These are phyloP conservation scores for Chlorociboria aeruginascens DNA, from an alignment of 495 filamentous ascomycete species.

Conservation along the genomic window DNA sequence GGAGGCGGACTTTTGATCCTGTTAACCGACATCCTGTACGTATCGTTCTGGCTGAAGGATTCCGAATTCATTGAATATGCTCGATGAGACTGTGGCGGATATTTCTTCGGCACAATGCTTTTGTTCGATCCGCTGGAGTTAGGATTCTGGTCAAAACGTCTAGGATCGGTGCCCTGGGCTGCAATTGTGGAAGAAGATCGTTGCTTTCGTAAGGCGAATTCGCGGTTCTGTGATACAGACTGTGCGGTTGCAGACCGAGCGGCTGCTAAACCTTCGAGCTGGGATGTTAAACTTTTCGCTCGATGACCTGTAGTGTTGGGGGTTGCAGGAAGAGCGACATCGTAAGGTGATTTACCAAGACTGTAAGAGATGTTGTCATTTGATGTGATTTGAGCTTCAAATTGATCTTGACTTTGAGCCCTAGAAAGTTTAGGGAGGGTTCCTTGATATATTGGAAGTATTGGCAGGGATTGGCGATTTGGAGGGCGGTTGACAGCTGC, in stretches of 20 bases:
- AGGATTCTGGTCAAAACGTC: no score
- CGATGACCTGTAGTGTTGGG: not conserved
- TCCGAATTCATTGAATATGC: no score
- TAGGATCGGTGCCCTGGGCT: no score
- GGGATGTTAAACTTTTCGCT: slow-evolving; percentile 14
- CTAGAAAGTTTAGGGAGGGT: not conserved
- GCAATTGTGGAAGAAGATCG: no score
- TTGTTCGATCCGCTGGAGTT: not conserved
- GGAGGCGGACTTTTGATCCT: not conserved
- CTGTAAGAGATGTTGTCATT: not conserved
- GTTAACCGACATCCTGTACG: no score
- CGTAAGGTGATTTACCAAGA: slow-evolving; percentile 8
- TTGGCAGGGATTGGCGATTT: not conserved
- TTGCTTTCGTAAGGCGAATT: not conserved
- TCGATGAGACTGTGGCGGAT: not conserved
- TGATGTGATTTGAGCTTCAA: slow-evolving; percentile 7
- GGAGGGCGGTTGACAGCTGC: not conserved
- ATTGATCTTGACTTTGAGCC: slow-evolving; percentile 1
- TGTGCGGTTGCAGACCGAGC: not conserved
- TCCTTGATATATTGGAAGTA: not conserved
- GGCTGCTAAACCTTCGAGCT: slow-evolving; percentile 11
- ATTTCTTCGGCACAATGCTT: not conserved
- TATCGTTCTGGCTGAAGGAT: no score
- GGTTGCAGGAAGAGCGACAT: not conserved
- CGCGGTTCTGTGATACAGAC: not conserved